Conservation (phyloP, 441 rosid species). For the Erysimum cheiri region DNA sequence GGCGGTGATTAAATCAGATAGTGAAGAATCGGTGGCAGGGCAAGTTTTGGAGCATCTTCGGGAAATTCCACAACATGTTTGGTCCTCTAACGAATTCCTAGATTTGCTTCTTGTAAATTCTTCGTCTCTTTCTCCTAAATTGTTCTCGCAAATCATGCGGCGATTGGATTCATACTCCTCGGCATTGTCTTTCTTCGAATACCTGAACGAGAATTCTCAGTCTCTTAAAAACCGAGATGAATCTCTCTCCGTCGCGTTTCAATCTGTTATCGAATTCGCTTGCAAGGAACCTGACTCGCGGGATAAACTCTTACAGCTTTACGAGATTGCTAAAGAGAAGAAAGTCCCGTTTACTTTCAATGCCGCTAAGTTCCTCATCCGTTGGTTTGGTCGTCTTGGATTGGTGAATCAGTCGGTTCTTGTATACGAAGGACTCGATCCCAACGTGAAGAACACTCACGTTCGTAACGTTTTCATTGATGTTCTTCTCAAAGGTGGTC, state of each 20-base stretch:
- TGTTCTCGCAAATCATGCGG: slow-evolving; percentile 52
- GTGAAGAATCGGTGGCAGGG: slow-evolving; percentile 37
- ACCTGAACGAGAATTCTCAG: slow-evolving; percentile 46
- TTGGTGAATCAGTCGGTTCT: slow-evolving; percentile 50
- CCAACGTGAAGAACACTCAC: slow-evolving; percentile 44
- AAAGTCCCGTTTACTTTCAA: slow-evolving; percentile 51
- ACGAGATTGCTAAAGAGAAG: slow-evolving; percentile 54
- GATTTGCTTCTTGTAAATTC: slow-evolving; percentile 44
- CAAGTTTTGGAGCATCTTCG: slow-evolving; percentile 53
- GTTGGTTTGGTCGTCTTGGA: slow-evolving; percentile 50
- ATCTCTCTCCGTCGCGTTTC: slow-evolving; percentile 52
- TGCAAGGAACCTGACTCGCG: slow-evolving; percentile 44
- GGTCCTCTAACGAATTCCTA: slow-evolving; percentile 53
- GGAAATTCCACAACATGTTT: slow-evolving; percentile 50
- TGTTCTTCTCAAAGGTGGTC: slow-evolving; percentile 43
- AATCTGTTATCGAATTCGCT: slow-evolving; percentile 58
- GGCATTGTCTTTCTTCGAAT: slow-evolving; percentile 59
- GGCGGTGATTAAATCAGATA: not conserved
- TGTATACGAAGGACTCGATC: slow-evolving; percentile 51
- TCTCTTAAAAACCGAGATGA: slow-evolving; percentile 26
- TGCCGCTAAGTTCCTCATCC: slow-evolving; percentile 54
- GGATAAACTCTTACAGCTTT: slow-evolving; percentile 44
- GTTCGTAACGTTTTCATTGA: slow-evolving; percentile 49
- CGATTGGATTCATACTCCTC: slow-evolving; percentile 49
- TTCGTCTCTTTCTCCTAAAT: slow-evolving; percentile 44